Conservation (phyloP, 2,329 filamentous ascomycete species). For the Nemania sp. region DNA sequence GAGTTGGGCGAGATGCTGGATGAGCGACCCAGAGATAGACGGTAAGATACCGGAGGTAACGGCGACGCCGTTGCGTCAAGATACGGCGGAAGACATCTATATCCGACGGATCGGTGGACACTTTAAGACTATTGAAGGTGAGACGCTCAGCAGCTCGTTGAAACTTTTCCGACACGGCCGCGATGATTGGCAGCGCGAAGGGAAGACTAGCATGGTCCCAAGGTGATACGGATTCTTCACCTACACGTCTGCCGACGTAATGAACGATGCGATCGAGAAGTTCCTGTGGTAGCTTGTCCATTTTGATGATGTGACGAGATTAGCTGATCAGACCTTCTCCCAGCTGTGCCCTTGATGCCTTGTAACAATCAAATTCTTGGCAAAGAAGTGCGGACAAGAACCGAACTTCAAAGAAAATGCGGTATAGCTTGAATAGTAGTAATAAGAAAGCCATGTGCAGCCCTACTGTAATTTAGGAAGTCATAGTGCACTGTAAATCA, state of each 20-base stretch:
- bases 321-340: too few relatives aligned
- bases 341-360: too few relatives aligned
- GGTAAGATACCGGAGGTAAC: background rate
- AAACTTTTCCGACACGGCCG: constrained; percentile 1
- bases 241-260: background rate
- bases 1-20: background rate
- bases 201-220: background rate
- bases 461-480: too few relatives aligned
- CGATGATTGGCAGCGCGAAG: background rate
- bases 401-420: too few relatives aligned
- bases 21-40: background rate
- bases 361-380: too few relatives aligned
- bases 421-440: too few relatives aligned
- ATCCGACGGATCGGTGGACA: background rate
- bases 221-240: background rate
- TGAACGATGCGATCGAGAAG: background rate
- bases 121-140: background rate
- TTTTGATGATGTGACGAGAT: too few relatives aligned
- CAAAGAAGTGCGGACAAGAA: too few relatives aligned
- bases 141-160: constrained; percentile 3
- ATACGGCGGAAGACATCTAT: background rate
- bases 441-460: too few relatives aligned
- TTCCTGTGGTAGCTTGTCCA: constrained; percentile 2
- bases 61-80: background rate
- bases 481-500: too few relatives aligned